phyloP scores from a whole-genome alignment of 352 stramenopile genomes.

The Blastocystis sp. region DNA sequence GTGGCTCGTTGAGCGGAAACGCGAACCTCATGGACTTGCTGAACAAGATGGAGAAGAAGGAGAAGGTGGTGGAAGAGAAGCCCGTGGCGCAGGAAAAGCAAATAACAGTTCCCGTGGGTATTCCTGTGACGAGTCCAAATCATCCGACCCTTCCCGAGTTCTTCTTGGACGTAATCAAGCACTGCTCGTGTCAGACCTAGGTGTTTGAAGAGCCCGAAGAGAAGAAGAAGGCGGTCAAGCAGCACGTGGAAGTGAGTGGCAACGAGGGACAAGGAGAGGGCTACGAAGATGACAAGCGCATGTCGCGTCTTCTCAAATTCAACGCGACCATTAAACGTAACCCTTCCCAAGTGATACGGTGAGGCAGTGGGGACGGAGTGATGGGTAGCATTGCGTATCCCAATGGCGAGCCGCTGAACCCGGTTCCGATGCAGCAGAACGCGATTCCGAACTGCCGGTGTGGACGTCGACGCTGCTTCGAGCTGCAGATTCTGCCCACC shows the following conservation, averaged over 20 bases:
- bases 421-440: not conserved
- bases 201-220: conserved; percentile 38
- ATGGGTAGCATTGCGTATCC: conserved; percentile 61
- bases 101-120: not conserved
- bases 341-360: conserved; percentile 38
- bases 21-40: conserved; percentile 32
- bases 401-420: conserved; percentile 1
- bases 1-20: not conserved
- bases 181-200: not conserved
- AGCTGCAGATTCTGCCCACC: conserved; percentile 51
- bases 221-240: conserved; percentile 21
- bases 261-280: conserved; percentile 25
- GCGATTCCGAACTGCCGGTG: not conserved
- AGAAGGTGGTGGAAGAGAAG: not conserved
- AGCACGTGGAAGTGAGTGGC: not conserved
- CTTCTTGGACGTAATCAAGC: conserved; percentile 30
- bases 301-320: conserved; percentile 63
- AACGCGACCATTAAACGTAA: conserved; percentile 24
- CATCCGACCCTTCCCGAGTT: not conserved
- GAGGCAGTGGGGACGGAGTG: not conserved
- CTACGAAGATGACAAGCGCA: conserved; percentile 53
- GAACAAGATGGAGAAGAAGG: conserved; percentile 53
- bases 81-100: not conserved
- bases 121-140: not conserved
- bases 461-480: conserved; percentile 11